phyloP scores from a whole-genome alignment of 2,329 filamentous ascomycete species.

The Phaeosphaeria sp. region DNA sequence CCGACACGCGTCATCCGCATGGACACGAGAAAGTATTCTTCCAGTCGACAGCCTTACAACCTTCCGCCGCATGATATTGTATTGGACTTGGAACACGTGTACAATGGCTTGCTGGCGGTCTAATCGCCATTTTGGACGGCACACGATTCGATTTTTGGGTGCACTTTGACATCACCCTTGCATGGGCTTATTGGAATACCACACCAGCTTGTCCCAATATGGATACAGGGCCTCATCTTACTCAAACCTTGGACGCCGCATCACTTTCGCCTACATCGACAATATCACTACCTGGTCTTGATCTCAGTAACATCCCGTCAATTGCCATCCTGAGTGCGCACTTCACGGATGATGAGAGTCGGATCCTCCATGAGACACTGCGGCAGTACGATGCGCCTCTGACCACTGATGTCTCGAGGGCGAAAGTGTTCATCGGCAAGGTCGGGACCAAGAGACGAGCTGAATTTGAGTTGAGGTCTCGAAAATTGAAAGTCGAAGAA shows the following conservation, averaged over 20 bases:
- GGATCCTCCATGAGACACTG: slow-evolving; percentile 69
- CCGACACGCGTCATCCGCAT: slow-evolving; percentile 21
- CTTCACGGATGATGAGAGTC: slow-evolving; percentile 67
- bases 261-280: slow-evolving; percentile 26
- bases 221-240: slow-evolving; percentile 27
- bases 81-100: slow-evolving; percentile 8
- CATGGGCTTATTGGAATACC: slow-evolving; percentile 29
- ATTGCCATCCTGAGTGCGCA: slow-evolving; percentile 78
- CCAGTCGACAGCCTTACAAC: not conserved
- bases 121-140: slow-evolving; percentile 18
- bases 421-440: slow-evolving; percentile 75
- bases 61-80: slow-evolving; percentile 1
- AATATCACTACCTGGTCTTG: slow-evolving; percentile 26
- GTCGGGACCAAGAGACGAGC: slow-evolving; percentile 74
- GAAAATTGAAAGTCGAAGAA: slow-evolving; percentile 67
- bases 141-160: slow-evolving; percentile 29
- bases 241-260: slow-evolving; percentile 21
- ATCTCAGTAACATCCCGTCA: slow-evolving; percentile 61
- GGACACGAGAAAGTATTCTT: not conserved
- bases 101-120: slow-evolving; percentile 25
- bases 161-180: slow-evolving; percentile 36
- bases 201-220: slow-evolving; percentile 26
- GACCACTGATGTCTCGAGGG: slow-evolving; percentile 75
- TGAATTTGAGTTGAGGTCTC: slow-evolving; percentile 75
- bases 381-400: slow-evolving; percentile 61